Conservation (phyloP, 139 green algal genomes). For the Coccomyxa sp. region DNA sequence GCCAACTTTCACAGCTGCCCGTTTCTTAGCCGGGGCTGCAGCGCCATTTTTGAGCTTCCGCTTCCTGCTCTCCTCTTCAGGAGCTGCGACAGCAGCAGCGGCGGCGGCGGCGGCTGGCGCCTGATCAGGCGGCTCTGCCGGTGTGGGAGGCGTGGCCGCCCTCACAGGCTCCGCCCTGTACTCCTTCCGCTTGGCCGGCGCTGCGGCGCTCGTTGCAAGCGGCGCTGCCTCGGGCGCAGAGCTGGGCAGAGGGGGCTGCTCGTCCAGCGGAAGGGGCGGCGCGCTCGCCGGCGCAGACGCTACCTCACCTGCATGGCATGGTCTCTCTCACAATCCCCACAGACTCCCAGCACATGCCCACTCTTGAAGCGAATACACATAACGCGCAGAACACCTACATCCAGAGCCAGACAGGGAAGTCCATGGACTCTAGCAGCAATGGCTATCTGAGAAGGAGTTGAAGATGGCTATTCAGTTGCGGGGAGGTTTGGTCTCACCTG, state of each 20-base stretch:
- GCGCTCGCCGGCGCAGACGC: too few species aligned
- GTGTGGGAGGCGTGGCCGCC: not conserved
- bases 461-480: not conserved
- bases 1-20: slow-evolving; percentile 8
- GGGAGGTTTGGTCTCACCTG: too few species aligned
- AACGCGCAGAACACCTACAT: too few species aligned
- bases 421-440: not conserved
- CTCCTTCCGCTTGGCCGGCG: not conserved
- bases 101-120: not conserved
- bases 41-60: slow-evolving; percentile 3
- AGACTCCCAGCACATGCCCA: too few species aligned
- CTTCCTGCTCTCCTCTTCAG: slow-evolving; percentile 9
- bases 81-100: not conserved
- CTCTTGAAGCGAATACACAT: too few species aligned
- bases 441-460: not conserved
- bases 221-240: not conserved
- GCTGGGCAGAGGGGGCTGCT: not conserved
- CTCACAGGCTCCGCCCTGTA: slow-evolving; percentile 17
- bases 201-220: not conserved
- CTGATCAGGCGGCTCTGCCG: not conserved
- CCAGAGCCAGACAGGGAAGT: too few species aligned
- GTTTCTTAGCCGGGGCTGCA: slow-evolving; percentile 20
- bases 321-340: too few species aligned
- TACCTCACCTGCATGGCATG: too few species aligned
- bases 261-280: not conserved